A percentile compares a stretch with the other conserved stretches of the same genome.
These are phyloP conservation scores for Cardamine resedifolia DNA, from an alignment of 345 rosid species.

Conservation along the genomic window DNA sequence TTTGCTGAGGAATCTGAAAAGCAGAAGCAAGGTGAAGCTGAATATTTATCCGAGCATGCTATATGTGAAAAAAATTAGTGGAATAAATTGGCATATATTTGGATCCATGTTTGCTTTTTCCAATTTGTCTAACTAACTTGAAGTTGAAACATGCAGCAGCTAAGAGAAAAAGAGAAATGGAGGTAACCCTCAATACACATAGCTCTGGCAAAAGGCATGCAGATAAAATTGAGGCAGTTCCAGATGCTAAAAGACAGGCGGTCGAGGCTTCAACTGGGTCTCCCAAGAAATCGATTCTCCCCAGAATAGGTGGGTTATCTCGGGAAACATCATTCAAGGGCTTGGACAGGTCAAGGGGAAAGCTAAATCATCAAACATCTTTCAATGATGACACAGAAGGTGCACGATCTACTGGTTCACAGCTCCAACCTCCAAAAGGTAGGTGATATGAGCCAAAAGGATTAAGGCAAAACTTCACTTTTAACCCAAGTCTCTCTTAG, in stretches of 20 bases:
- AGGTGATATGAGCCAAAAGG: too few species aligned
- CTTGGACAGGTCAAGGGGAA: slow-evolving; percentile 60
- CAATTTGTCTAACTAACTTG: slow-evolving; percentile 29
- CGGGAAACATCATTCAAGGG: slow-evolving; percentile 58
- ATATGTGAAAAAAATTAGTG: neutral
- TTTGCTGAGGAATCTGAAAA: slow-evolving; percentile 64
- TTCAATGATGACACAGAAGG: slow-evolving; percentile 49
- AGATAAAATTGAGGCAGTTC: slow-evolving; percentile 56
- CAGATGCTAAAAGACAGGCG: slow-evolving; percentile 58
- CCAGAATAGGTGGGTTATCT: slow-evolving; percentile 50
- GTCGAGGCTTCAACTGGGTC: slow-evolving; percentile 60
- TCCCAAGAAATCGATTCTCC: slow-evolving; percentile 56
- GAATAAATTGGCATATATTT: slow-evolving; percentile 1
- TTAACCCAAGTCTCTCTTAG: too few species aligned
- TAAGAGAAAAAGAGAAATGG: slow-evolving; percentile 51
- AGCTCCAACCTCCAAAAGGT: slow-evolving; percentile 63
- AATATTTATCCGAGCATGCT: neutral
- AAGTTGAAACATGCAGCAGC: slow-evolving; percentile 51
- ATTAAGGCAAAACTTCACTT: too few species aligned
- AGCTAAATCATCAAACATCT: slow-evolving; percentile 49
- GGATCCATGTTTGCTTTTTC: slow-evolving; percentile 12
- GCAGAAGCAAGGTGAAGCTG: slow-evolving; percentile 64
- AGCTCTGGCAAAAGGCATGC: slow-evolving; percentile 55
- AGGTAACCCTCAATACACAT: slow-evolving; percentile 33
- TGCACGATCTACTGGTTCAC: slow-evolving; percentile 48